Evolutionary conservation across 345 rosid species (phyloP).

Genomic region (Raphanus sativus): DNA sequence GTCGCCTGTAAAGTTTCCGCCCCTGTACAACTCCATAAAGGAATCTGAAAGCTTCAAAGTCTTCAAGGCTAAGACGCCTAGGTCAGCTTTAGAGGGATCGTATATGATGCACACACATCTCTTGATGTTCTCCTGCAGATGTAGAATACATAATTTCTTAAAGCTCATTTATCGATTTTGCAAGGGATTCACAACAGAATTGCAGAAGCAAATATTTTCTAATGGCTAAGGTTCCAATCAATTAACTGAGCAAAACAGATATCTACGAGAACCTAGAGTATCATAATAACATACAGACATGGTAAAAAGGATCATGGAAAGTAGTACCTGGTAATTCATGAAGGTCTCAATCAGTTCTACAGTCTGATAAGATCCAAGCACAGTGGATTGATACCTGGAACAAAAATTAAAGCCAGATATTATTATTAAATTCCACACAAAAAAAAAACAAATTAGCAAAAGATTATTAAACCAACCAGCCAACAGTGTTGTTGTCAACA

Average conservation of each 20-base stretch:
- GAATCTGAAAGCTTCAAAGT: constrained; percentile 97
- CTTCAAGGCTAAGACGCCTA: constrained; percentile 89
- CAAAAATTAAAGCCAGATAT: neutral
- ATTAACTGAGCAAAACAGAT: neutral
- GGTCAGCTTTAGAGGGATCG: constrained; percentile 92
- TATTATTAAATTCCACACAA: neutral
- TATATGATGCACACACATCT: constrained; percentile 95
- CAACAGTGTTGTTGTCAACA: constrained; percentile 97
- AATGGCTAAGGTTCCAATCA: neutral
- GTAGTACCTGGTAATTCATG: constrained; percentile 98
- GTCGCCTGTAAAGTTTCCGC: constrained; percentile 85
- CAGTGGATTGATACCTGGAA: constrained; percentile 91
- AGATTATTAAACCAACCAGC: constrained; percentile 56
- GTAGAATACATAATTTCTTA: neutral
- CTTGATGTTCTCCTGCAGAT: constrained; percentile 80
- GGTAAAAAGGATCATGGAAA: neutral
- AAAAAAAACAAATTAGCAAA: neutral
- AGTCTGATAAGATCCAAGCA: constrained; percentile 87
- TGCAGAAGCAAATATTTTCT: neutral
- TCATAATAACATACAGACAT: no score
- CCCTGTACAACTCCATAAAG: constrained; percentile 88
- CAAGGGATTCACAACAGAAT: neutral
- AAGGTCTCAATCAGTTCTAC: constrained; percentile 96
- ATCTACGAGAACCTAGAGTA: neutral
- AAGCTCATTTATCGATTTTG: neutral